These are phyloP conservation scores for Termitomyces sp. DNA, from an alignment of 768 basidiomycete genomes.

Conservation along the genomic window DNA sequence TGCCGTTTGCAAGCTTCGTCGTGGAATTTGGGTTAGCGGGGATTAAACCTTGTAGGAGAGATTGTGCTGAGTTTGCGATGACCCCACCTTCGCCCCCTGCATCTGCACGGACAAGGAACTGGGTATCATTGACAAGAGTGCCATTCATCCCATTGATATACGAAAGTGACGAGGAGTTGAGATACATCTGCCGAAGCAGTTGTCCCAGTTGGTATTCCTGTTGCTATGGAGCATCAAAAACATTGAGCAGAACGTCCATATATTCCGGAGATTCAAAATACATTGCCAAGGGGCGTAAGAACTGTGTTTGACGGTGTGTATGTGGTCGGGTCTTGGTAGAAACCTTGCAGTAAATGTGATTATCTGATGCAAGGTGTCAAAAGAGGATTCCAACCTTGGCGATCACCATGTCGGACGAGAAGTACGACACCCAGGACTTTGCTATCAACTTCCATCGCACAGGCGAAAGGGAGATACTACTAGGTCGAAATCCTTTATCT, in stretches of 20 bases:
- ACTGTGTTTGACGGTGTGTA: constrained; percentile 51
- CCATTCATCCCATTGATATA: constrained; percentile 40
- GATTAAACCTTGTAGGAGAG: constrained; percentile 65
- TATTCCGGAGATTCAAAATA: constrained; percentile 19
- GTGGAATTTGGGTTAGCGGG: constrained; percentile 41
- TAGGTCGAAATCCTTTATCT: neutral
- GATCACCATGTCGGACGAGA: constrained; percentile 54
- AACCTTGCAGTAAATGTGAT: constrained; percentile 32
- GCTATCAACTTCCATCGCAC: constrained; percentile 18
- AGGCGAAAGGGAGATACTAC: neutral
- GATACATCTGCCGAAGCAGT: constrained; percentile 45
- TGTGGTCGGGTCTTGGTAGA: constrained; percentile 56
- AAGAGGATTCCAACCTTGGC: constrained; percentile 27
- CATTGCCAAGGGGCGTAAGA: constrained; percentile 68
- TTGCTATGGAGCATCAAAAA: constrained; percentile 24
- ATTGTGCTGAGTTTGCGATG: constrained; percentile 60
- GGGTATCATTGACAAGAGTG: constrained; percentile 28
- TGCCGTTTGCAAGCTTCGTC: constrained; percentile 61
- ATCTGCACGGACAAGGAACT: constrained; percentile 52
- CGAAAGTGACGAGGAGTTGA: constrained; percentile 46
- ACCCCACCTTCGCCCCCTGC: constrained; percentile 64
- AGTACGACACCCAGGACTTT: constrained; percentile 51
- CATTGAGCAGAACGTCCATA: neutral
- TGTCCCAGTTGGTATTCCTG: constrained; percentile 56
- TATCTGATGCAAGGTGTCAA: neutral